These are phyloP conservation scores for Lagenidium sp. DNA, from an alignment of 352 stramenopile genomes.

Conservation along the genomic window DNA sequence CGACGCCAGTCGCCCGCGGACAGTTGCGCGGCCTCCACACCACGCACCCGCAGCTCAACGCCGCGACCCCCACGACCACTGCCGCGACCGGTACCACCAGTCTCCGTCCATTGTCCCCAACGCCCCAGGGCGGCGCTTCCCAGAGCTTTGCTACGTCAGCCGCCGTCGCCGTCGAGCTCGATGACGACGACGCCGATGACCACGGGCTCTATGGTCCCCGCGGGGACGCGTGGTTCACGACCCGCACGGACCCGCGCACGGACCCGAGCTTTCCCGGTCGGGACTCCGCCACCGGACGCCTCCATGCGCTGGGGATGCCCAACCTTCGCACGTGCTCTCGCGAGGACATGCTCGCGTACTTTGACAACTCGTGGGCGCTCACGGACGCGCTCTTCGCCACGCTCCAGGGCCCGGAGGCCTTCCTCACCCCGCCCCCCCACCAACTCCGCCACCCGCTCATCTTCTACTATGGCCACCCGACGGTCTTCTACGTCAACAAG, in stretches of 20 bases:
- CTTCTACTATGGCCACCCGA: conserved; percentile 98
- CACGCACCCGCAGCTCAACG: conserved; percentile 12
- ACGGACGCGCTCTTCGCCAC: conserved; percentile 91
- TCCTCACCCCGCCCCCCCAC: conserved; percentile 88
- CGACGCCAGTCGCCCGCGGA: conserved; percentile 3
- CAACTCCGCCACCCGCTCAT: conserved; percentile 94
- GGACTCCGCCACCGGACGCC: conserved; percentile 21
- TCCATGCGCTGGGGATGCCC: conserved; percentile 70
- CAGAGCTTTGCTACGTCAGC: conserved; percentile 10
- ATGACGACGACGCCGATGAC: conserved; percentile 38
- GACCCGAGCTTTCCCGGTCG: conserved; percentile 51
- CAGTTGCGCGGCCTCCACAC: conserved; percentile 1
- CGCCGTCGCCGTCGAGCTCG: conserved; percentile 1
- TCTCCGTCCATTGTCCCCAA: not conserved
- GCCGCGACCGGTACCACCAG: too few species aligned
- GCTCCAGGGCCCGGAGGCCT: conserved; percentile 86
- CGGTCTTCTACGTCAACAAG: conserved; percentile 97
- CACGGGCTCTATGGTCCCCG: conserved; percentile 48
- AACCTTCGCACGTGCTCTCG: conserved; percentile 81
- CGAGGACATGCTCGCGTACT: conserved; percentile 88
- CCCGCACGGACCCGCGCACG: conserved; percentile 37
- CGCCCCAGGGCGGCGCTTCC: not conserved
- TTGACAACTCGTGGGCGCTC: conserved; percentile 94
- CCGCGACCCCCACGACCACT: conserved; percentile 2
- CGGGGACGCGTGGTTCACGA: conserved; percentile 70